Evolutionary conservation across 1,139 yeast species (phyloP), one percentile per base, ranked within the genome.

Genomic region (Taiozyma sp.): DNA sequence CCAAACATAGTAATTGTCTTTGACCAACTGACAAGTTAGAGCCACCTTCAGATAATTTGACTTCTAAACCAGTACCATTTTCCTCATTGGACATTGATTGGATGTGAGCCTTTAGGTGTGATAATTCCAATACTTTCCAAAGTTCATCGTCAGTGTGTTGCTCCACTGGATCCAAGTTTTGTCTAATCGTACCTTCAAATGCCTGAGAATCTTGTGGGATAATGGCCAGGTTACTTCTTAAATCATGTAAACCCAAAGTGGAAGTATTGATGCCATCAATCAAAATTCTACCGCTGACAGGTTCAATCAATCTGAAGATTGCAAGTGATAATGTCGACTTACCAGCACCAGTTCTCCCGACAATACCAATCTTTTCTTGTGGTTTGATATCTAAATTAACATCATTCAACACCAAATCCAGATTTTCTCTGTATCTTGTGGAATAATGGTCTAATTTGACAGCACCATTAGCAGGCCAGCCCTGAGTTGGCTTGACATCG

Each of bases 261-360:
- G 74, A 66, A 2, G 80, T 80, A 56, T 78, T 74, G 22, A 80
- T 53, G 10, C 68, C 74, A 63, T 81, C 88, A 52, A 82, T 76
- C 39, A 64, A 58, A 42, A 81, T 77, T 14, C 67, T 57, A 2
- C 95, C 95, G 2, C 60, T 68, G 3, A 72, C 72, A 0, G 91
- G 80, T 61, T 86, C 93, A 49, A 87, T 75, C 54, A 87, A 72
- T 55, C 96, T 73, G 70, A 85, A 87, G n/a, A 87, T 66, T 0
- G 93, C 85, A 59, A 85, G 67, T 1, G 88, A 81, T 46, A 87
- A 68, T 2, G 91, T 80, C 39, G 88, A 81, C 64, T 87, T 87
- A 24, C 96, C 96, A 1, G 95, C 91, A 43, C 96, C 96, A 0
- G 95, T 87, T 57, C 96, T 75, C 10, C 96, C 96, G 19, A 86